Base-by-base conservation (phyloP, 768 basidiomycete genomes). In the Tubosaeta brunneosetosa region DNA sequence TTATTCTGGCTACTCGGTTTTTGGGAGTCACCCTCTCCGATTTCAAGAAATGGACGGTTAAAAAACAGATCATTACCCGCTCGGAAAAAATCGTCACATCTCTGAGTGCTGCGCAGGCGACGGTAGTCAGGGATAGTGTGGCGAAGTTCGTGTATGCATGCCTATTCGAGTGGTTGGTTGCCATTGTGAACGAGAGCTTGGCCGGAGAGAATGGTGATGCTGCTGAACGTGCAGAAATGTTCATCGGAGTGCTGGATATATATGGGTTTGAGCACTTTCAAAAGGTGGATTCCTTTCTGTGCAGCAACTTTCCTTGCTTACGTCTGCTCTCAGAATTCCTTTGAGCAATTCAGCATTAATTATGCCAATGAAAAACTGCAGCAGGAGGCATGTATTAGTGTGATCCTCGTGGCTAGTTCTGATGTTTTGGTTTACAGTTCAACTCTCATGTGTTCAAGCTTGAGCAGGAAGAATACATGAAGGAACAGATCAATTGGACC, bases 291-390 rank as follows among this genome's bases (percentile, higher is more conserved):
- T 27, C 34, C n/a, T 16, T 41, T 45, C 3, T 25, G 22, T 44
- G 19, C 29, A 29, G 25, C 31, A 26, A 7, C 40, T 13, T 38
- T 51, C 33, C 6, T 9, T 29, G 34, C 55, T 63, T 32, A 61
- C 53, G 17, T 32, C 12, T 27, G 2, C n/a, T 47, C 38, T 37
- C 57, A 89, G 86, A 89, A 91, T 61, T 89, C 86, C 2, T 90
- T 95, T 61, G 93, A 99, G 71, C 97, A 99, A 74, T 99, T 99
- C 73, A 97, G 94, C 70, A 99, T 99, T 76, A 99, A 99, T 67
- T 99, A 98, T 67, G 97, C 97, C 22, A 99, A 99, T 64, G 97
- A 94, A 69, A 94, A 94, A 71, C 71, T 98, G 43, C 97, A 99
- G 62, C 97, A 98, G 71, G 94, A 97, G 84, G 93, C 91, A 59